These are phyloP conservation scores for Leccinum barrowsii DNA, from an alignment of 768 basidiomycete genomes.

Conservation along the genomic window DNA sequence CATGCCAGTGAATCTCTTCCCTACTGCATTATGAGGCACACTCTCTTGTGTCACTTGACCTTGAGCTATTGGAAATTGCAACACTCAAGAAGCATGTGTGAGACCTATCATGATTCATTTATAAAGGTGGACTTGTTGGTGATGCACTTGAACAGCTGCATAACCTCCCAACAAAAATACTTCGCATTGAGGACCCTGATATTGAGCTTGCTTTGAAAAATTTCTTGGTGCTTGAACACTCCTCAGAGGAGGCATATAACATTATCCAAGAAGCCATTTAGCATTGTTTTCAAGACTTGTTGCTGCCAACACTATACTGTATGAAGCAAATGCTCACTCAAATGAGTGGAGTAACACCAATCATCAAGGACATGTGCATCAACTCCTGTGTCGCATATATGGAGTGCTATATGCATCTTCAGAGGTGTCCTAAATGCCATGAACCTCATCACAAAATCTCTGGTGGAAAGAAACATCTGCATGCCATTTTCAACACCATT, in stretches of 20 bases:
- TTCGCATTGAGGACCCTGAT: neutral
- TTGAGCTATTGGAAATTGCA: no score
- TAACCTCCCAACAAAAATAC: neutral
- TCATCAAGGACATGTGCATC: neutral
- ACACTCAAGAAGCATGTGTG: no score
- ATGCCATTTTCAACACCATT: neutral
- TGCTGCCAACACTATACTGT: neutral
- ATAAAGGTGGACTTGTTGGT: neutral
- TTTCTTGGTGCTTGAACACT: neutral
- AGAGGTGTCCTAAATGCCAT: neutral
- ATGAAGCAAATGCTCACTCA: neutral
- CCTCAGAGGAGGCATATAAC: neutral
- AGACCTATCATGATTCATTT: no score
- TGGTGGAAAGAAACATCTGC: neutral
- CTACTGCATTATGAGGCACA: no score
- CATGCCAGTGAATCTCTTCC: no score
- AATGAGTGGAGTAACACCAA: neutral
- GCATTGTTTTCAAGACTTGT: neutral
- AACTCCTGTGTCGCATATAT: neutral
- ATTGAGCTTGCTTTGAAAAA: neutral
- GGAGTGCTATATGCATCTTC: neutral
- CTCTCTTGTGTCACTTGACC: no score
- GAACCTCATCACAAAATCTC: neutral
- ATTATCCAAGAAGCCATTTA: neutral
- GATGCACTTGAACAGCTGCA: neutral